Percentiles rank a stretch among this genome's conserved stretches.
Conservation (phyloP, 345 rosid genomes). For the Brassica juncea region DNA sequence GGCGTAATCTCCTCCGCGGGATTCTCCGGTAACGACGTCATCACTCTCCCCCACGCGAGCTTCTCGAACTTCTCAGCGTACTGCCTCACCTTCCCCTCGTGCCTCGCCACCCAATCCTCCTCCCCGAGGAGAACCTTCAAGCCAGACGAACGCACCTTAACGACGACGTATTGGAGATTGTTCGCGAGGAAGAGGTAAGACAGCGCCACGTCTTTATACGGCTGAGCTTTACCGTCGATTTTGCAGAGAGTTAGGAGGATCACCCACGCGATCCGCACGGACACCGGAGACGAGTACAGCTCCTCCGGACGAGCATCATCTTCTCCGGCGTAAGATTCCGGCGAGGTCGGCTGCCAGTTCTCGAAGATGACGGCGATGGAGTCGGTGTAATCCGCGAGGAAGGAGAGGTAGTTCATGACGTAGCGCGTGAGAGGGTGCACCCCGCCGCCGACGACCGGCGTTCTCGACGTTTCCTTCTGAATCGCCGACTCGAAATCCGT, state of each 20-base stretch:
- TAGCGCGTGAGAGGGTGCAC: slow-evolving; percentile 79
- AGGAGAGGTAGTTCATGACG: slow-evolving; percentile 73
- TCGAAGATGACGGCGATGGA: slow-evolving; percentile 55
- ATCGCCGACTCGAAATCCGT: slow-evolving; percentile 67
- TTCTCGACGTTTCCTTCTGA: slow-evolving; percentile 58
- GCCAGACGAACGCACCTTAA: slow-evolving; percentile 58
- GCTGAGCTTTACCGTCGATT: slow-evolving; percentile 68
- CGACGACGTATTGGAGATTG: slow-evolving; percentile 80
- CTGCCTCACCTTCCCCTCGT: slow-evolving; percentile 61
- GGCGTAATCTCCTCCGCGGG: slow-evolving; percentile 40
- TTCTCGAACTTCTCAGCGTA: slow-evolving; percentile 74
- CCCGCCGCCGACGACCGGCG: slow-evolving; percentile 61
- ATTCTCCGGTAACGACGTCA: slow-evolving; percentile 53
- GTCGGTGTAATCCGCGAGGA: slow-evolving; percentile 65
- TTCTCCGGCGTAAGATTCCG: slow-evolving; percentile 49
- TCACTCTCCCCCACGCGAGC: slow-evolving; percentile 70
- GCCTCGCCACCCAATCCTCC: slow-evolving; percentile 67
- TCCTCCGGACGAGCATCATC: slow-evolving; percentile 20
- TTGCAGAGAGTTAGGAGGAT: slow-evolving; percentile 75
- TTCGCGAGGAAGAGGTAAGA: slow-evolving; percentile 85
- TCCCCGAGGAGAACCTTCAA: slow-evolving; percentile 71
- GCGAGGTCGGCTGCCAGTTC: slow-evolving; percentile 48
- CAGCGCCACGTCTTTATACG: slow-evolving; percentile 68
- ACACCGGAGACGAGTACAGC: slow-evolving; percentile 34
- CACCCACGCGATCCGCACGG: slow-evolving; percentile 57